Percentiles rank a stretch among this genome's conserved stretches.
These are phyloP conservation scores for Setaria italica DNA, from an alignment of 202 grass and related monocot genomes.

Conservation along the genomic window DNA sequence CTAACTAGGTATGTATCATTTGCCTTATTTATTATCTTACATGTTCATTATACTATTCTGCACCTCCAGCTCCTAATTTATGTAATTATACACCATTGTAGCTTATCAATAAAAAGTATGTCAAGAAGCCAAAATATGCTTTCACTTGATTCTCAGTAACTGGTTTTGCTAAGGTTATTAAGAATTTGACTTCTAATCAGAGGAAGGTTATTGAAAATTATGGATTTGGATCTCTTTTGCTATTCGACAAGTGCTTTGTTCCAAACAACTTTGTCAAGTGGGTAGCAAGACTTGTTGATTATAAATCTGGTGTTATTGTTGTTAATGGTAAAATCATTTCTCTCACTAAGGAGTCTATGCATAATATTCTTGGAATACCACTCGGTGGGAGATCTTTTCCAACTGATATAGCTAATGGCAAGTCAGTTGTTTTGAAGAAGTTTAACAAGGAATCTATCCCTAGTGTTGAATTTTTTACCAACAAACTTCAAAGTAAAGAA, in stretches of 20 bases:
- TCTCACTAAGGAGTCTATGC: background rate
- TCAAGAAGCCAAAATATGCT: background rate
- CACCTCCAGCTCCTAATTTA: too few relatives aligned
- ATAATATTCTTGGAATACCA: background rate
- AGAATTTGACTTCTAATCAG: rapidly evolving
- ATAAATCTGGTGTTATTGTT: background rate
- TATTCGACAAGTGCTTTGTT: background rate
- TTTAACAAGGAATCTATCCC: background rate
- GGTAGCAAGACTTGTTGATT: background rate
- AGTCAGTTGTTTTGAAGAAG: background rate
- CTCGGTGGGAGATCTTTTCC: background rate
- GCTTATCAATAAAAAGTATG: too few relatives aligned
- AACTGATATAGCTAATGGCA: background rate
- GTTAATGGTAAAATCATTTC: background rate
- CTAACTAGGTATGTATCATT: too few relatives aligned
- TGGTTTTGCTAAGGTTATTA: background rate
- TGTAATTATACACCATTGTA: too few relatives aligned
- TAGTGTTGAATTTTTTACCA: too few relatives aligned
- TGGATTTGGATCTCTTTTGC: background rate
- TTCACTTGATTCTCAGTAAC: background rate
- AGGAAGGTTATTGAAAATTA: background rate
- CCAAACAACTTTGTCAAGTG: background rate
- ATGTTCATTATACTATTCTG: too few relatives aligned
- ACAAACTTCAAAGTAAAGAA: too few relatives aligned
- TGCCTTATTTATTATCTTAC: too few relatives aligned